Base-by-base conservation (phyloP, 495 filamentous ascomycete genomes). In the Xylaria scruposa region DNA sequence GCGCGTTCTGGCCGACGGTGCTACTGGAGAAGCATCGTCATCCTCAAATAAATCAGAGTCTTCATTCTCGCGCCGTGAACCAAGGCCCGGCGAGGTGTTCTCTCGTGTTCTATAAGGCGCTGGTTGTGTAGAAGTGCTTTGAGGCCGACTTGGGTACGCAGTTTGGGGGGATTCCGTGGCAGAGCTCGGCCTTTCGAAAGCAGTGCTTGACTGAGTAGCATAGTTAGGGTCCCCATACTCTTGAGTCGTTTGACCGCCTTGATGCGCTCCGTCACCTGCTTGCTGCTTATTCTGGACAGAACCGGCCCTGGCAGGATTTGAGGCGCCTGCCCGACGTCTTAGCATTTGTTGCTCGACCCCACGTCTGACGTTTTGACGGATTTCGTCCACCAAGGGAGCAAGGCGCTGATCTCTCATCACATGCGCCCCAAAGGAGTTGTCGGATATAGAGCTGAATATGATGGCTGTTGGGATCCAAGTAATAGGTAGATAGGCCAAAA, bases 11-110 rank as follows among this genome's bases (percentile, higher is more conserved):
- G 72, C 64, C 0, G 81, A 56, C 7, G 72, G 73, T 1, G 82
- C 73, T 8, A 83, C 76, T 40, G 82, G 83, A 15, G 83, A 84
- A 38, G 80, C 83, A 42, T 83, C 82, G 42, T 78, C 74, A 17
- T 77, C 74, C 17, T 81, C 82, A 36, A 81, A 81, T 7, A 81
- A 71, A 69, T 76, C 78, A 1, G 24, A 74, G 49, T 81, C 80
- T 56, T 81, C 77, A 42, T 78, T 72, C n/a, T 56, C 31, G 26
- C 29, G 62, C 36, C 49, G 70, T n/a, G 61, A 38, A 46, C 26
- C 7, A 19, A 15, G 29, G 2, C 4, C 40, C 40, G 58, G 58
- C 10, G 26, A 21, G 21, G 58, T 21, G 47, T 31, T 53, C 24
- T 40, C 12, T 42, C 33, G 58, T 31, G 19, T 15, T 19, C 46